Base-by-base conservation (phyloP, 257 asterid species). In the Solanum habrochaites region DNA sequence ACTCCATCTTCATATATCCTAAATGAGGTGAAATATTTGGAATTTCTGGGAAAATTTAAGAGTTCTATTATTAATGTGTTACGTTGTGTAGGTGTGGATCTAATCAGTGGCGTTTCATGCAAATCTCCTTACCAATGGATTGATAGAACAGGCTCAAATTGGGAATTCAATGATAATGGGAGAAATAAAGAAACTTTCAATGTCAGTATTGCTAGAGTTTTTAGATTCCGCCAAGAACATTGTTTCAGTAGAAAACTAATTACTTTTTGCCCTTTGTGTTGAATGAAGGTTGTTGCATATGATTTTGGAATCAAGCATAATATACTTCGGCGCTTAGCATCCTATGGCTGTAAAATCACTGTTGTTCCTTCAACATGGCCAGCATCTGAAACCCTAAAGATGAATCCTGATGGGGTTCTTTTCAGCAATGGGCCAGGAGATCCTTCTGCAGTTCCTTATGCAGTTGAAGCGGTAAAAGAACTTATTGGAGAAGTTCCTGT, bases 391-490 rank as follows among this genome's bases (percentile, higher is more conserved):
- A 90, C 95, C 45, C 91, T 97, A 35, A 94, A 94, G 92, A 91
- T 97, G 99, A 94, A 93, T 70, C 98, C 99, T 52, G 98, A 97
- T 82, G 99, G 99, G 85, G 95, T 97, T 64, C 92, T 97, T 62
- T 95, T 97, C 88, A 97, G 98, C 93, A 95, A 97, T 85, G 99
- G 99, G 60, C 99, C 99, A 6, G 99, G 98, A 27, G 99, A 97
- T 90, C 99, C 99, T 80, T 97, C 98, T 6, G 99, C 98, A 49
- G 99, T 95, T 89, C 99, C 98, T 88, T 97, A 95, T 89, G 98
- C 98, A 84, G 96, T 97, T 77, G 94, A 94, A 88, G 91, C 97
- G 0, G 99, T 97, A 69, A 95, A 92, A 91, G 97, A 93, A 83
- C 80, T 97, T 77, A 86, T 95, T 78, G 99, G 98, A 88, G 94